Base-by-base conservation (phyloP, 23 red algal genomes). In the Gracilaria vermiculophylla region DNA sequence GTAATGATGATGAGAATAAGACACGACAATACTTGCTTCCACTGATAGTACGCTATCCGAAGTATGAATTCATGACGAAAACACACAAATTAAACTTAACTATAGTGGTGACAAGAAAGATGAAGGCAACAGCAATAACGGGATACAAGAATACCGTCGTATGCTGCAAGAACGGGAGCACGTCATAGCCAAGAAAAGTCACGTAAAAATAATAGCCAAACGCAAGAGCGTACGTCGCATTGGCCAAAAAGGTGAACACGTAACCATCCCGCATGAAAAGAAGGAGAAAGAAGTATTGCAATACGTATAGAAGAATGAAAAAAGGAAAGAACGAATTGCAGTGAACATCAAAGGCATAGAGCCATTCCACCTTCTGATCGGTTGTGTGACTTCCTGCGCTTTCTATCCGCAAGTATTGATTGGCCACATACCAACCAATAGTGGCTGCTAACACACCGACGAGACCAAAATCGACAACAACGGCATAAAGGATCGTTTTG, bases 291-390 rank as follows among this genome's bases (percentile, higher is more conserved):
- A 94, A 83, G 62, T 89, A 95, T 75, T 96, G 97, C 19, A 91
- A 9, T 0, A 99, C 92, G 51, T 93, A 91, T 7, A 99, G 77
- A 15, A 88, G 23, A 60, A 97, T 77, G 62, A 97, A 97, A 23
- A 91, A 62, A 0, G 89, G 89, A 50, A 99, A 95, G 67, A 91
- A 93, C 3, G 89, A 82, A 69, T 99, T 99, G 81, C 97, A 99
- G 69, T 99, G 92, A 20, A 99, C 97, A 47, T 99, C 97, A 72
- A 95, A 82, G 0, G 97, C 88, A 54, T 99, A 99, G 45, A 99
- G 78, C 97, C 97, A 99, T 84, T 99, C 97, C n/a, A 99, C 93
- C 21, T 73, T 78, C 34, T 77, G 72, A 2, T 74, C 88, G 34
- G 85, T 91, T 16, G 88, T 88, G 47, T 89, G 88, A 31, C 66